These are phyloP conservation scores for Chrysosporium keratinophilum DNA, from an alignment of 2,329 filamentous ascomycete species.

Conservation along the genomic window DNA sequence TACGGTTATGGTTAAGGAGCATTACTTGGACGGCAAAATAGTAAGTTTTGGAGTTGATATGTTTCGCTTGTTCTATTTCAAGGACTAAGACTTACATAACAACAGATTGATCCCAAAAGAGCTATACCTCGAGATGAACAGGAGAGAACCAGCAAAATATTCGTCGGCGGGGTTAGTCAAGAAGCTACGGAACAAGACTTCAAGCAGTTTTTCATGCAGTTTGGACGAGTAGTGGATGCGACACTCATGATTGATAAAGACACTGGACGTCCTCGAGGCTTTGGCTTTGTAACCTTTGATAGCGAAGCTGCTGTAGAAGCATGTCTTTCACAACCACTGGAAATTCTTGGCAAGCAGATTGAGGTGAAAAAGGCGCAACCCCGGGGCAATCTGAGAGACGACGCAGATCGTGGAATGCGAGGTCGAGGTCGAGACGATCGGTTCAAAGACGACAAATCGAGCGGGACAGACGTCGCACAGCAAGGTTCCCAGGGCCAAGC, in stretches of 20 bases:
- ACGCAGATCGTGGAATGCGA: constrained; percentile 56
- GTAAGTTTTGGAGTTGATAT: constrained; percentile 43
- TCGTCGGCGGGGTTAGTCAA: constrained; percentile 93
- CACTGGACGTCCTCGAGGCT: constrained; percentile 88
- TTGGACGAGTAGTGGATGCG: constrained; percentile 89
- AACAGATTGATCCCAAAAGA: constrained; percentile 90
- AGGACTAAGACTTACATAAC: constrained; percentile 5
- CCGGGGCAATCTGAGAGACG: constrained; percentile 83
- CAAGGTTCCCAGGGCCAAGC: constrained; percentile 36
- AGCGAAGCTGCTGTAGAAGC: constrained; percentile 89
- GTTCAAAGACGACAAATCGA: constrained; percentile 33
- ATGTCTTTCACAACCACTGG: constrained; percentile 71
- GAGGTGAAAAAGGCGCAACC: constrained; percentile 98
- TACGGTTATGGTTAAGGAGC: constrained; percentile 99
- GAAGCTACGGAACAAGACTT: constrained; percentile 95
- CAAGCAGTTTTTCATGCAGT: constrained; percentile 91
- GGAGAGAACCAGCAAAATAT: constrained; percentile 97
- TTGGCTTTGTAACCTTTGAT: constrained; percentile 97
- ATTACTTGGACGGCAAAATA: constrained; percentile 95
- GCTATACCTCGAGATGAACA: constrained; percentile 96
- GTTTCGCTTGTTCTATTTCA: background rate
- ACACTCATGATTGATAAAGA: constrained; percentile 99
- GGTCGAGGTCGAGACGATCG: constrained; percentile 40
- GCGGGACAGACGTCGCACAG: constrained; percentile 34
- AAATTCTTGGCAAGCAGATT: constrained; percentile 91